These are phyloP conservation scores for Trichoderma asperelloides DNA, from an alignment of 495 filamentous ascomycete genomes.

Conservation along the genomic window DNA sequence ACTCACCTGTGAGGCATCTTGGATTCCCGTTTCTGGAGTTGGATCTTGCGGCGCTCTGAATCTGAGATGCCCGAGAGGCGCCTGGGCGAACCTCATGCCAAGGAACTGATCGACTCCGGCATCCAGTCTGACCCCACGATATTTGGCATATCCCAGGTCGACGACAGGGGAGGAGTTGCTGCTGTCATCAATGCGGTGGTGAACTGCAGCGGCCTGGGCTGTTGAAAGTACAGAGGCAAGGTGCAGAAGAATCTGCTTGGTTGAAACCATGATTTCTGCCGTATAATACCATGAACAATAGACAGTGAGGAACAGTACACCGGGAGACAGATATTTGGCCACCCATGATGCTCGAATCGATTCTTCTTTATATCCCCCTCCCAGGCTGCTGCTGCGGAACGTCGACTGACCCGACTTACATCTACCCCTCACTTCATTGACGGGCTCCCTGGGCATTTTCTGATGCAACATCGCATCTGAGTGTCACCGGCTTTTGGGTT, in stretches of 20 bases:
- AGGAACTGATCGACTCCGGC: slow-evolving; percentile 32
- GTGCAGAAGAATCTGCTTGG: neutral
- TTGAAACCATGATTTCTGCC: neutral
- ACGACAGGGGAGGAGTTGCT: slow-evolving; percentile 13
- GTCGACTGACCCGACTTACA: neutral
- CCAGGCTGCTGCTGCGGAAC: neutral
- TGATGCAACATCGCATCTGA: neutral
- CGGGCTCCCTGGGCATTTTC: neutral
- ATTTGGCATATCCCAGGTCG: slow-evolving; percentile 37
- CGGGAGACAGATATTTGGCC: too few relatives aligned
- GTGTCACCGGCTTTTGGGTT: neutral
- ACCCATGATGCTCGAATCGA: too few relatives aligned
- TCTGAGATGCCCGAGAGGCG: slow-evolving; percentile 29
- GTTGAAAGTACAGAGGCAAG: neutral
- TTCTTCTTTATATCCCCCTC: neutral
- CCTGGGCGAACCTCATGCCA: slow-evolving; percentile 36
- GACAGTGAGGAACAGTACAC: neutral
- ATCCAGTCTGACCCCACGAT: slow-evolving; percentile 22
- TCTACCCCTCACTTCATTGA: neutral
- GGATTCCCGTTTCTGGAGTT: slow-evolving; percentile 16
- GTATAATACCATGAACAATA: neutral
- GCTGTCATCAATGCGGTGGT: neutral
- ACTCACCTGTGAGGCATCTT: slow-evolving; percentile 20
- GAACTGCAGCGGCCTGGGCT: neutral
- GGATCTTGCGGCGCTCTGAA: slow-evolving; percentile 32